Evolutionary conservation across 2,329 filamentous ascomycete species (phyloP), one percentile per base, ranked within the genome.

Genomic region (Ophiostoma ulmi): DNA sequence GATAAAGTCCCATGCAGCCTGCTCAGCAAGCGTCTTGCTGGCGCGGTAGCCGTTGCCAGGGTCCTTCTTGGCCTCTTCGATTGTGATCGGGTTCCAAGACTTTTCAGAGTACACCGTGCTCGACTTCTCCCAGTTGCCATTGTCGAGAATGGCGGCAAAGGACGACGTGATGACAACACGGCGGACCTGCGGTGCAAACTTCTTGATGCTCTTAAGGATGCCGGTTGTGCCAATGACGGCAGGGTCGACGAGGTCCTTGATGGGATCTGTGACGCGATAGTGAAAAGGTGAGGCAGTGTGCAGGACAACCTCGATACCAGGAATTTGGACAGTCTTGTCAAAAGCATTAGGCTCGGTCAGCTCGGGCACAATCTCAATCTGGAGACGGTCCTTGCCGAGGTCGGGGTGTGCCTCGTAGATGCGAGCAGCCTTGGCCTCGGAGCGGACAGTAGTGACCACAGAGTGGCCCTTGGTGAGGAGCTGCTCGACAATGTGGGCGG

Each of bases 321-420:
- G 82, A 4, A 77, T 80, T 77, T 81, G 78, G 73, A 85, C 81
- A 1, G 85, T 87, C 75, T 88, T 83, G 75, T 92, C 88, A 77
- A 97, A 97, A 71, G 93, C 92, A 70, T 85, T 84, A 63, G 88
- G 84, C 76, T 88, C 79, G 3, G 91, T 91, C 74, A 97, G 91
- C 77, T 97, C 92, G 22, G 90, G 87, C 35, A 96, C 92, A 75
- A 95, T 88, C 70, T 78, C 81, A 14, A 85, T 80, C 41, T 79
- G 76, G 22, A 88, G 83, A 41, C 81, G 80, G 17, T 82, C 80
- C 64, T 77, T 75, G 71, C 75, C 76, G 72, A 81, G 77, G 26
- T 78, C 77, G 1, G 83, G 80, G 76, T 86, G 81, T 11, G 84
- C 82, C 69, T 80, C 79, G 66, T 82, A 82, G 73, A 88, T 84